These are phyloP conservation scores for Polytrichum formosum DNA, from an alignment of 225 moss, liverwort and hornwort species.

Conservation along the genomic window DNA sequence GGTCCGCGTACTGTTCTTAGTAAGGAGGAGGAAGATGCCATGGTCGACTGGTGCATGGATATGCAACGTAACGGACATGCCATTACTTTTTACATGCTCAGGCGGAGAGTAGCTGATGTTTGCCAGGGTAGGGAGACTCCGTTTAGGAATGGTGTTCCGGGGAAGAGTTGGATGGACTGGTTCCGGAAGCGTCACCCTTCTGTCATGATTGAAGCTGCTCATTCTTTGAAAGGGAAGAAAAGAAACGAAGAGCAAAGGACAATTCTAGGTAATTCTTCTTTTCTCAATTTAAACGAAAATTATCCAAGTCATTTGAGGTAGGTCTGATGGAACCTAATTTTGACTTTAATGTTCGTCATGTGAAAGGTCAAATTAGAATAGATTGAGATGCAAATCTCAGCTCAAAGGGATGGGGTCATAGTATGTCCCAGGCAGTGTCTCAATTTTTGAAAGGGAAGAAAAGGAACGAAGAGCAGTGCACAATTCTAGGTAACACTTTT, in stretches of 20 bases:
- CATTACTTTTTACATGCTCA: conserved; percentile 63
- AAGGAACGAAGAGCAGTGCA: neutral
- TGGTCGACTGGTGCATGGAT: conserved; percentile 65
- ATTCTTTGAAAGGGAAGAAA: conserved; percentile 59
- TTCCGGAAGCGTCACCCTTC: conserved; percentile 60
- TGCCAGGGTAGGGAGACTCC: conserved; percentile 63
- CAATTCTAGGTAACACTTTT: conserved; percentile 8
- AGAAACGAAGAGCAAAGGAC: conserved; percentile 43
- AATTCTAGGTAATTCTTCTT: conserved; percentile 21
- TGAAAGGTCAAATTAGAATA: too few species aligned
- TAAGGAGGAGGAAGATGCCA: conserved; percentile 54
- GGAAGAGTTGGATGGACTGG: conserved; percentile 74
- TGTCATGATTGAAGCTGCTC: conserved; percentile 61
- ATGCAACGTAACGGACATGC: conserved; percentile 45
- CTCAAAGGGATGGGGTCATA: neutral
- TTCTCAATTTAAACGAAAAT: neutral
- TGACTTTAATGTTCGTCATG: too few species aligned
- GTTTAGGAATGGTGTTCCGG: conserved; percentile 60
- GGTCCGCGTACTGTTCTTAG: conserved; percentile 57
- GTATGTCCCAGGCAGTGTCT: neutral
- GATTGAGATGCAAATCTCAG: too few species aligned
- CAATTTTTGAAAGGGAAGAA: neutral
- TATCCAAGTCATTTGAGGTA: neutral
- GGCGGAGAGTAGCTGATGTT: conserved; percentile 57
- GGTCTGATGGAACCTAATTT: too few species aligned